Base-by-base conservation (phyloP, 2,329 filamentous ascomycete species). In the Nemania abortiva region DNA sequence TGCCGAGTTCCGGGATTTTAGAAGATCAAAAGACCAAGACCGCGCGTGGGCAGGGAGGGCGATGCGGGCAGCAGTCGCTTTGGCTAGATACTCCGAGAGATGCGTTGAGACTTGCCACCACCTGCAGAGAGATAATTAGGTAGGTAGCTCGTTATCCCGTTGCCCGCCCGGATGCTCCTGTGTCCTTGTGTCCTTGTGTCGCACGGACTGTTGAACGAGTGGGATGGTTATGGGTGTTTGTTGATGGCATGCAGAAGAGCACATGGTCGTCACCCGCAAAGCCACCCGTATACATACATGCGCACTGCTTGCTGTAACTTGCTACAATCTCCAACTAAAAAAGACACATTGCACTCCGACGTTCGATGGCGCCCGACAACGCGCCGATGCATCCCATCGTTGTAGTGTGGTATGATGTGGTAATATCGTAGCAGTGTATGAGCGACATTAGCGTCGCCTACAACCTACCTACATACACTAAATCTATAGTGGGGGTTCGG, bases 1-100 rank as follows among this genome's bases (percentile, higher is more conserved):
- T 63, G 65, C 54, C 60, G 65, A 55, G 11, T 56, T 60, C 61
- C 65, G 65, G 61, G n/a, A 27, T 55, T 56, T 39, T 37, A 53
- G 27, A 31, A 42, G 6, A 57, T 31, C 24, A 52, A 6, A 45
- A 42, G 37, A 31, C 39, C 37, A 63, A n/a, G n/a, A n/a, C n/a
- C 52, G 13, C 20, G 20, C 7, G 9, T 15, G 18, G 42, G 42
- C 27, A 22, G 50, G 50, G 24, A 55, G 15, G 29, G n/a, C 29
- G 13, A 34, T 31, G 27, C 29, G 53, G 53, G 53, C 53, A 37
- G 18, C 53, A n/a, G 29, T 55, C 27, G n/a, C 53, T 55, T 55
- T 20, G 18, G 18, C n/a, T 22, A 24, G 24, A 4, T 31, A 11
- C 54, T 53, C 55, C 55, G 55, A 58, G 24, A 56, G 52, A 42